These are phyloP conservation scores for Boletus subcaerulescens DNA, from an alignment of 768 basidiomycete species.

Conservation along the genomic window DNA sequence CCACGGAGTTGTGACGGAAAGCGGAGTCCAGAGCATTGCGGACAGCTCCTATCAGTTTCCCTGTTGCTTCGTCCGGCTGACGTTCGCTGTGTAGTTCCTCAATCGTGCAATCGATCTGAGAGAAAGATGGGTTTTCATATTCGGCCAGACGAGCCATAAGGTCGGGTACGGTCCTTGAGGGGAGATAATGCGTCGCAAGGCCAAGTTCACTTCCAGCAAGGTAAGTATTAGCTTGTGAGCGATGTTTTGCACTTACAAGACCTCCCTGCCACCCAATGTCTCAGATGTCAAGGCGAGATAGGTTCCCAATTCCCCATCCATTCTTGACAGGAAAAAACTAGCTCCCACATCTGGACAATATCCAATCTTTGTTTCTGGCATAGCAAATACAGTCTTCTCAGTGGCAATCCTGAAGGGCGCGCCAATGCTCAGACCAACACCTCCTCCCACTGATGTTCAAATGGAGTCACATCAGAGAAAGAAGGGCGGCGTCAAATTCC, in stretches of 20 bases:
- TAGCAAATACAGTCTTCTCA: constrained; percentile 86
- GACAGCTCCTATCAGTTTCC: constrained; percentile 54
- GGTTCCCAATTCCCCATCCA: constrained; percentile 93
- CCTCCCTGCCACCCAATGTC: constrained; percentile 69
- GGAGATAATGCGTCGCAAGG: constrained; percentile 90
- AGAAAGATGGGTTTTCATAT: constrained; percentile 34
- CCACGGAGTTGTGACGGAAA: constrained; percentile 70
- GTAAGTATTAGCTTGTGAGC: constrained; percentile 10
- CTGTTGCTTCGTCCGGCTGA: constrained; percentile 50
- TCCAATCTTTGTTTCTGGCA: constrained; percentile 96
- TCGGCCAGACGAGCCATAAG: constrained; percentile 66
- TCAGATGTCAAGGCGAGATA: constrained; percentile 87
- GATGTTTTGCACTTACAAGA: constrained; percentile 60
- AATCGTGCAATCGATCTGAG: constrained; percentile 66
- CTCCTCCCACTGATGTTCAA: constrained; percentile 79
- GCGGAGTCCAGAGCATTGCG: constrained; percentile 79
- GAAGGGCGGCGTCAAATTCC: constrained; percentile 3
- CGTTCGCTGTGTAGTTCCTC: constrained; percentile 60
- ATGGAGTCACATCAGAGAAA: neutral
- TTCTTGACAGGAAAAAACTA: constrained; percentile 80
- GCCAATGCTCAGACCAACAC: constrained; percentile 80
- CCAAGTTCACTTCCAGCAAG: constrained; percentile 69
- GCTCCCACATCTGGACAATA: constrained; percentile 93
- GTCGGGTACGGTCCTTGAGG: constrained; percentile 68
- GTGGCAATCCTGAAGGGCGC: constrained; percentile 93